phyloP scores from a whole-genome alignment of 1,284 basidiomycete species.

The Ceratobasidium sp. region DNA sequence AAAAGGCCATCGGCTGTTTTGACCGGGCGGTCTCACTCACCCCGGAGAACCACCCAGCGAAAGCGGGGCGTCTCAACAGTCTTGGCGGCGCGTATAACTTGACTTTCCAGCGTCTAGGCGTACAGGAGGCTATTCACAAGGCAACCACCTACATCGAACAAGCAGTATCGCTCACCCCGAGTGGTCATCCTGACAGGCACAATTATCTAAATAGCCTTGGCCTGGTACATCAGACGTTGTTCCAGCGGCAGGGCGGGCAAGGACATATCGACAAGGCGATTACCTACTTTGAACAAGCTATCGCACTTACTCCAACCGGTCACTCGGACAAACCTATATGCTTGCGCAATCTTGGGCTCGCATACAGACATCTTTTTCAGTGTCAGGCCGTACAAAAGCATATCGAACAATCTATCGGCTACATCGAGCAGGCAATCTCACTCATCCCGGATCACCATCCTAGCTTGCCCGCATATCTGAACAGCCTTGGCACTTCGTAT shows the following conservation, averaged over 20 bases:
- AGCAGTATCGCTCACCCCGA: conserved; percentile 2
- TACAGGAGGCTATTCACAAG: too few species aligned
- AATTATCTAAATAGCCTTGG: not conserved
- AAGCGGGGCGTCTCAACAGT: not conserved
- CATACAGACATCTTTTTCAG: too few species aligned
- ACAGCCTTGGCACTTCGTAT: too few species aligned
- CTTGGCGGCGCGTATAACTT: not conserved
- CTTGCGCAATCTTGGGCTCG: too few species aligned
- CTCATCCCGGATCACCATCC: not conserved
- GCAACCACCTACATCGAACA: too few species aligned
- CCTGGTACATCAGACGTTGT: not conserved
- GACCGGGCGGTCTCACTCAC: not conserved
- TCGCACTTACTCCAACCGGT: too few species aligned
- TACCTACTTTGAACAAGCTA: not conserved
- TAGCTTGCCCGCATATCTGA: too few species aligned
- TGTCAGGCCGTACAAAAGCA: too few species aligned
- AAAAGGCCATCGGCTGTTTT: not conserved
- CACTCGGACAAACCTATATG: too few species aligned
- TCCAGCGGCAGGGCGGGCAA: not conserved
- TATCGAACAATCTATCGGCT: not conserved
- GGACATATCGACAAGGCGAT: not conserved
- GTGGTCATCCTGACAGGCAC: not conserved
- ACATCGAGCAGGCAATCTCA: not conserved
- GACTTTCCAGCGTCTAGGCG: not conserved
- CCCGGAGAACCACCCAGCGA: not conserved